These are phyloP conservation scores for Cajanus cajan DNA, from an alignment of 306 rosid genomes.

Conservation along the genomic window DNA sequence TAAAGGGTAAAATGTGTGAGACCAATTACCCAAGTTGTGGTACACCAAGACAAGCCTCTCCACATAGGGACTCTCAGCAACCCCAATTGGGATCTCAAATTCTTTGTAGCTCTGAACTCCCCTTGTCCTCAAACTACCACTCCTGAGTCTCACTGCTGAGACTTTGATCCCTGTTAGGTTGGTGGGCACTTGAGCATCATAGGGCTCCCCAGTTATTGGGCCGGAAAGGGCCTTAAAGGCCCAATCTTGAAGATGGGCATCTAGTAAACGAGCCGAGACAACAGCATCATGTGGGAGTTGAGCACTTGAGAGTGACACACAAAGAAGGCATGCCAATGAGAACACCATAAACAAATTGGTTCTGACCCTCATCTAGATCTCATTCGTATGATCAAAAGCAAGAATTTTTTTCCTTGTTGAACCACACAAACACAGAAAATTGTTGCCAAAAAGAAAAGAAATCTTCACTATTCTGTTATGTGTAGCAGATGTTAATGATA, in stretches of 20 bases:
- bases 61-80: conserved; percentile 48
- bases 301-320: conserved; percentile 24
- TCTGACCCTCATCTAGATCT: conserved; percentile 35
- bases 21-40: conserved; percentile 60
- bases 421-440: background rate
- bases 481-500: background rate
- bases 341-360: conserved; percentile 12
- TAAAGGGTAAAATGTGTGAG: conserved; percentile 46
- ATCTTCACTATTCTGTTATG: background rate
- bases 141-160: conserved; percentile 48
- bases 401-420: background rate
- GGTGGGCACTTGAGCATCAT: conserved; percentile 35
- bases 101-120: conserved; percentile 44
- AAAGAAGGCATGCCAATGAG: conserved; percentile 17
- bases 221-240: conserved; percentile 43
- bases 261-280: conserved; percentile 39
- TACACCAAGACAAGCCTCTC: conserved; percentile 50
- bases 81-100: conserved; percentile 57
- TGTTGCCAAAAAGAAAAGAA: background rate
- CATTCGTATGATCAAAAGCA: background rate
- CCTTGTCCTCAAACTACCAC: conserved; percentile 45
- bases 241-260: conserved; percentile 44
- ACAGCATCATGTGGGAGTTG: background rate
- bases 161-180: conserved; percentile 42
- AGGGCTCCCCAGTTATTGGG: conserved; percentile 41